Evolutionary conservation across 2,329 filamentous ascomycete species (phyloP).

Genomic region (Capronia americana): DNA sequence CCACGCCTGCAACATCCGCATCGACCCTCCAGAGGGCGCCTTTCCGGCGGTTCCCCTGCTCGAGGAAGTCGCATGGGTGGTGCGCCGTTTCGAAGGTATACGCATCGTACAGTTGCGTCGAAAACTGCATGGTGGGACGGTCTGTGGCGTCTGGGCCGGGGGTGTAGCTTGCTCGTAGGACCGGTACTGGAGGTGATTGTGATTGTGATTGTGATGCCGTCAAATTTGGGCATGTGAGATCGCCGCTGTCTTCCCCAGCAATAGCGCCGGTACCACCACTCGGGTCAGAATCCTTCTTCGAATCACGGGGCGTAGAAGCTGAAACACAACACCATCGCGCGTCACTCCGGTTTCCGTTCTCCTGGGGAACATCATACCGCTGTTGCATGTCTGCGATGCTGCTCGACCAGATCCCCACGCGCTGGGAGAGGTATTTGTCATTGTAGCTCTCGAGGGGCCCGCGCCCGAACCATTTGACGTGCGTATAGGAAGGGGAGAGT

Average conservation of each 20-base stretch:
- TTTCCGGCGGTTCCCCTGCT: conserved; percentile 22
- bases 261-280: too few relatives aligned
- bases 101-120: conserved; percentile 59
- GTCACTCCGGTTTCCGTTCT: conserved; percentile 69
- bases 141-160: conserved; percentile 3
- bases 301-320: neutral
- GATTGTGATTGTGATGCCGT: too few relatives aligned
- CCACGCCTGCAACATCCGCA: conserved; percentile 44
- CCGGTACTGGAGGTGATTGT: conserved; percentile 6
- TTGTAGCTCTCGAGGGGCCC: conserved; percentile 70
- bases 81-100: conserved; percentile 62
- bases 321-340: conserved; percentile 59
- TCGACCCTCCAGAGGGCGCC: conserved; percentile 41
- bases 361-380: conserved; percentile 71
- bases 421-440: conserved; percentile 68
- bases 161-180: conserved; percentile 19
- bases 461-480: conserved; percentile 66
- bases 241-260: neutral
- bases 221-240: too few relatives aligned
- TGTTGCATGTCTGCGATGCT: conserved; percentile 58
- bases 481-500: conserved; percentile 55
- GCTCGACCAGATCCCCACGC: conserved; percentile 58
- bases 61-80: conserved; percentile 67
- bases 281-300: neutral
- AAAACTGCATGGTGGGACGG: conserved; percentile 23